Evolutionary conservation across 1,139 yeast species (phyloP).

Genomic region (Yamadazyma siamensis): DNA sequence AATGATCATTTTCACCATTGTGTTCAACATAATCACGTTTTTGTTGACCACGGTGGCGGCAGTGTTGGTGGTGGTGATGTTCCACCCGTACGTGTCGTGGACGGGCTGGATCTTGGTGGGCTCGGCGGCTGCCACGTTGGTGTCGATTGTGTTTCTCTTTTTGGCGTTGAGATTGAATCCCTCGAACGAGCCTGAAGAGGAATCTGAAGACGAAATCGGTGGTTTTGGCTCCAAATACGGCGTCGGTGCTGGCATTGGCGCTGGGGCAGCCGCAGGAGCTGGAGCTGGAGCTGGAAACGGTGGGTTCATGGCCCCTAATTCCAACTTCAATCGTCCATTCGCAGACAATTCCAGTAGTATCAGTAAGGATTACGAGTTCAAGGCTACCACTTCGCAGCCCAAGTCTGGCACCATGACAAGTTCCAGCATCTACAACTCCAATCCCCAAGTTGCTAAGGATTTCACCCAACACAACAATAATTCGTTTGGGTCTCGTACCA

Average conservation of each 20-base stretch:
- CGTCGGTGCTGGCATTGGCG: background rate
- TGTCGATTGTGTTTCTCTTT: conserved; percentile 28
- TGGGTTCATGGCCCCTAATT: conserved; percentile 7
- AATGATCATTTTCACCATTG: conserved; percentile 22
- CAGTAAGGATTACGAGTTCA: conserved; percentile 28
- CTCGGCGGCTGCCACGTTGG: conserved; percentile 53
- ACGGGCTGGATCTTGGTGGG: conserved; percentile 68
- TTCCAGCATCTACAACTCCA: conserved; percentile 29
- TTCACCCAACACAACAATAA: conserved; percentile 22
- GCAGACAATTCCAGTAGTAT: conserved; percentile 18
- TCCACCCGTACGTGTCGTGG: conserved; percentile 65
- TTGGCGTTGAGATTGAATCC: conserved; percentile 16
- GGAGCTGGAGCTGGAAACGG: background rate
- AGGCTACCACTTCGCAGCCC: conserved; percentile 9
- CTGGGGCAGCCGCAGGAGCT: background rate
- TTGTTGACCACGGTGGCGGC: conserved; percentile 49
- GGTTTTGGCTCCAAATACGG: conserved; percentile 18
- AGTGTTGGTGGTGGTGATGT: conserved; percentile 52
- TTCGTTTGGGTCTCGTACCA: conserved; percentile 12
- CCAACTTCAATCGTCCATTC: conserved; percentile 2
- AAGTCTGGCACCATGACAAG: conserved; percentile 9
- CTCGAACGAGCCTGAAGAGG: conserved; percentile 20
- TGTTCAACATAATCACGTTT: conserved; percentile 42
- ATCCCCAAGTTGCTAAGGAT: conserved; percentile 35
- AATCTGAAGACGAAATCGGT: conserved; percentile 11